Evolutionary conservation across 192 early-diverging fungal genomes (phyloP).

Genomic region (Backusella tuberculispora): DNA sequence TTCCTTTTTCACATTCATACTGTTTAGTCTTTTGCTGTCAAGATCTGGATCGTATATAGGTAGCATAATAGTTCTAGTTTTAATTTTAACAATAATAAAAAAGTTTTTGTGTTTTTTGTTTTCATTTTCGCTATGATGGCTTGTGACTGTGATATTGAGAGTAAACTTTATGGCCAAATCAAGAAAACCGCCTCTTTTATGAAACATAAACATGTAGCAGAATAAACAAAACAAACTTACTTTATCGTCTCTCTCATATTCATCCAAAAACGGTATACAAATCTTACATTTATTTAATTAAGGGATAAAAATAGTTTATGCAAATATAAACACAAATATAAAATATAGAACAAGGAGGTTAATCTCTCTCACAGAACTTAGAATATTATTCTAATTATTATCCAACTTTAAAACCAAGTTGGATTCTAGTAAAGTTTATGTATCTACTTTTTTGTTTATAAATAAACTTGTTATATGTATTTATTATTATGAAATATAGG

Average conservation of each 20-base stretch:
- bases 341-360: not conserved
- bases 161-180: too few relatives aligned
- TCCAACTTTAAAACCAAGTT: conserved; percentile 2
- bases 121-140: not conserved
- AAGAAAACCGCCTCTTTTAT: too few relatives aligned
- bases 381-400: not conserved
- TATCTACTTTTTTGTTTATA: too few relatives aligned
- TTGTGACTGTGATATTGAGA: not conserved
- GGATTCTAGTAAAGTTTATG: not conserved
- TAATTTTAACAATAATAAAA: not conserved
- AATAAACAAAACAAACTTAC: too few relatives aligned
- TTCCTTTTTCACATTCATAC: conserved; percentile 2
- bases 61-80: not conserved
- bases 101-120: not conserved
- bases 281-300: too few relatives aligned
- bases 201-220: too few relatives aligned
- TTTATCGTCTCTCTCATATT: not conserved
- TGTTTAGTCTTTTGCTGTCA: not conserved
- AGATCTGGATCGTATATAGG: conserved; percentile 9
- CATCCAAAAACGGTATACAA: too few relatives aligned
- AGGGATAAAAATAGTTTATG: too few relatives aligned
- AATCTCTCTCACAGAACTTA: not conserved
- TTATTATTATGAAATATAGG: too few relatives aligned
- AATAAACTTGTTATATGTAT: too few relatives aligned
- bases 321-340: not conserved